Evolutionary conservation across 2,329 filamentous ascomycete species (phyloP), one percentile per base, ranked within the genome.

Genomic region (Pseudogymnoascus sp.): DNA sequence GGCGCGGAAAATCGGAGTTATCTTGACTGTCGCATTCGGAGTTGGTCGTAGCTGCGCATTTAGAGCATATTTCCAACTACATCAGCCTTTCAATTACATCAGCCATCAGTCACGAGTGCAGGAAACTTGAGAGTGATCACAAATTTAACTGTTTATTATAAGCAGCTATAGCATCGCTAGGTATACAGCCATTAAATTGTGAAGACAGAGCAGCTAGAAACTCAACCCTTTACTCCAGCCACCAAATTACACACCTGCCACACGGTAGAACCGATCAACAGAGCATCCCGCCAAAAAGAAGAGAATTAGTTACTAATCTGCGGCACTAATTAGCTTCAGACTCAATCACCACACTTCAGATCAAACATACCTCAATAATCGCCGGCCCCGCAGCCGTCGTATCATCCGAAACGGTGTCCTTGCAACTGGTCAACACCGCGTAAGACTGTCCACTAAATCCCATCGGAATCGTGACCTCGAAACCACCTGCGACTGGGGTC

Each of bases 371-470:
- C 65, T 74, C 71, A 18, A 74, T 61, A 38, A 73, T 68, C 8
- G 70, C 70, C 7, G 72, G 73, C 0, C 76, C 75, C 49, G 76
- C 75, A 34, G 71, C 69, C 49, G 75, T 70, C 14, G 69, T 75
- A 37, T 76, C 73, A 64, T 77, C 76, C 5, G 67, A 72, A 43
- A 75, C 72, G 12, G 65, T 64, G 16, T 72, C 71, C 21, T 72
- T 71, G 67, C 74, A 73, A 23, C 69, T 71, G 5, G 75, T 77
- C 43, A 78, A 67, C 14, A 77, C 74, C 21, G 75, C 71, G 61
- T 78, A 77, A 63, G 67, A 74, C 67, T 77, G 75, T n/a, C 75
- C 75, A 42, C 73, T 71, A 40, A 77, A 67, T 2, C 73, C 74
- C 43, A 65, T 60, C 3, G 75, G 74, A 9, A 76, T 69, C 14